A percentile compares a stretch with the other conserved stretches of the same genome.
Evolutionary conservation across 805 yeast species (phyloP).

Genomic region (Kregervanrija pseudodelftensis): DNA sequence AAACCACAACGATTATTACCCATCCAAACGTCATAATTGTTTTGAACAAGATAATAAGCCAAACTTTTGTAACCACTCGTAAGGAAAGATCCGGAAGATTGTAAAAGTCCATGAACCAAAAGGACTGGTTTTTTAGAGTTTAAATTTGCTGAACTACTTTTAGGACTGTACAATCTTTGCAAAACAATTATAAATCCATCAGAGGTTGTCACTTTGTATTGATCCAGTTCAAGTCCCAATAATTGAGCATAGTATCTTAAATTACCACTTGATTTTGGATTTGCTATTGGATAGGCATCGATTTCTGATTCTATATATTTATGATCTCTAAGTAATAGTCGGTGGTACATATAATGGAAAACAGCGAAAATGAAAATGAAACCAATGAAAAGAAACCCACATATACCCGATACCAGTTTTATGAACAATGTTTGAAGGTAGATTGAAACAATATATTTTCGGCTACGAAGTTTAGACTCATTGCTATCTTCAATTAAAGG

Average conservation of each 20-base stretch:
- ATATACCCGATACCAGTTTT: no score
- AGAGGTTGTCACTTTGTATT: slow-evolving; percentile 54
- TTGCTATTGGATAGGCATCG: slow-evolving; percentile 27
- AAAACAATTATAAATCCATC: slow-evolving; percentile 76
- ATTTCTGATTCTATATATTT: no score
- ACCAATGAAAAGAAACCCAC: no score
- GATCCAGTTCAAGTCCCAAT: slow-evolving; percentile 52
- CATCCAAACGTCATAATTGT: slow-evolving; percentile 82
- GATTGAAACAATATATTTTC: no score
- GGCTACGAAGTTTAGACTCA: no score
- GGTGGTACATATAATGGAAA: no score
- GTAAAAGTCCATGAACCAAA: slow-evolving; percentile 79
- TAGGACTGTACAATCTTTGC: slow-evolving; percentile 53
- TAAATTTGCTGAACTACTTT: slow-evolving; percentile 18
- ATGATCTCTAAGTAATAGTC: no score
- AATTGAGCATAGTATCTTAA: slow-evolving; percentile 62
- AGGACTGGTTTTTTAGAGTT: slow-evolving; percentile 47
- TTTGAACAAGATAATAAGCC: slow-evolving; percentile 43
- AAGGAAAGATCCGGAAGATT: slow-evolving; percentile 79
- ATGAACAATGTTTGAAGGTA: no score
- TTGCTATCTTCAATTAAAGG: no score
- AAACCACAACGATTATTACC: slow-evolving; percentile 91
- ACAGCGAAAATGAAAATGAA: no score
- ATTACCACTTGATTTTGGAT: slow-evolving; percentile 24
- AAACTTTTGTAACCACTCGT: slow-evolving; percentile 78